Evolutionary conservation across 371 early-diverging fungal species (phyloP).

Genomic region (Parasitella parasitica): DNA sequence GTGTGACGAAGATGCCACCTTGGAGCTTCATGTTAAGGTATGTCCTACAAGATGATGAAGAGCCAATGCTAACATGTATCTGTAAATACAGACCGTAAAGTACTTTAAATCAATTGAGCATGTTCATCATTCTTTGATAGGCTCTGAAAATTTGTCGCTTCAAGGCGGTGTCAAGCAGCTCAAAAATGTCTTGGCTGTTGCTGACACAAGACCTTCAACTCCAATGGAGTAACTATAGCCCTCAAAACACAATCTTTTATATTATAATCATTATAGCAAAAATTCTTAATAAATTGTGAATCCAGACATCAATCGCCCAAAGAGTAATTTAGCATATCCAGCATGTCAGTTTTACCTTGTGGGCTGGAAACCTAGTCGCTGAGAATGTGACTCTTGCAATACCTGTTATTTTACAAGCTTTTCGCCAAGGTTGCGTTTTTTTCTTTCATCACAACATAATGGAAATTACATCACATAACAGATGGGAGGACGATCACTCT

Average conservation of each 20-base stretch:
- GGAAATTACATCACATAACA: constrained; percentile 16
- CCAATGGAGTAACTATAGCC: constrained; percentile 21
- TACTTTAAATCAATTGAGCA: constrained; percentile 90
- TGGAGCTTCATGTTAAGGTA: constrained; percentile 81
- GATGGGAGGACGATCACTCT: constrained; percentile 15
- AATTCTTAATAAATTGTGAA: too few species aligned
- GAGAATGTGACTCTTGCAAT: too few species aligned
- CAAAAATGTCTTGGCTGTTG: neutral
- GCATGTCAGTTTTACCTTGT: too few species aligned
- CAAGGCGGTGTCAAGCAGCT: constrained; percentile 54
- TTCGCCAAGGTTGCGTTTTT: neutral
- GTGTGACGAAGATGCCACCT: constrained; percentile 86
- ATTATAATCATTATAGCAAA: too few species aligned
- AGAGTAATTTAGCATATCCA: too few species aligned
- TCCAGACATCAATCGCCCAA: too few species aligned
- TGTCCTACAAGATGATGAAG: neutral
- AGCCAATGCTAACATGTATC: neutral
- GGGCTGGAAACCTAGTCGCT: too few species aligned
- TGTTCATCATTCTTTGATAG: constrained; percentile 81
- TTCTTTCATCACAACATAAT: neutral
- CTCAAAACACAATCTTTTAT: too few species aligned
- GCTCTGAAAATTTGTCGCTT: constrained; percentile 76
- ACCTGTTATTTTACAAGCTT: neutral
- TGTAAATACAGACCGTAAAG: constrained; percentile 68
- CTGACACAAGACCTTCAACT: neutral